Evolutionary conservation across 2,329 filamentous ascomycete species (phyloP).

Genomic region (Clonostachys rosea): DNA sequence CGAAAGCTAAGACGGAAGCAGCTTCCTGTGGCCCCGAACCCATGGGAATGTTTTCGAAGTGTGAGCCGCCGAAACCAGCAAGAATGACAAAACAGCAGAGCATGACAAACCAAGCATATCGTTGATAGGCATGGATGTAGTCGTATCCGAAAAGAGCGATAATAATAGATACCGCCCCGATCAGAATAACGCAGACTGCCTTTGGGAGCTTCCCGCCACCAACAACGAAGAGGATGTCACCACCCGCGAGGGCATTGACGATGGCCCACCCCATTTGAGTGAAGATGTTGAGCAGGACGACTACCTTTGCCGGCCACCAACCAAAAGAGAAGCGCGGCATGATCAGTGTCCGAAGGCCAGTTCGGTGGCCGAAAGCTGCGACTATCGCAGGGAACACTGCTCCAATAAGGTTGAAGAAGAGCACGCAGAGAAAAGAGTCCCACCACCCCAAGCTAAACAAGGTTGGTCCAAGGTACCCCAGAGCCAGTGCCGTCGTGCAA

Average conservation of each 20-base stretch:
- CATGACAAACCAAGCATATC: conserved; percentile 69
- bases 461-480: neutral
- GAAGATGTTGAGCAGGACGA: conserved; percentile 60
- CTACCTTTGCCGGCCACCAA: conserved; percentile 62
- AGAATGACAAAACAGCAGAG: conserved; percentile 68
- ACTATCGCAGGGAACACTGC: neutral
- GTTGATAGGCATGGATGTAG: conserved; percentile 70
- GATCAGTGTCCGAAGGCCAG: conserved; percentile 73
- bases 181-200: conserved; percentile 68
- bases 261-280: conserved; percentile 70
- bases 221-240: conserved; percentile 67
- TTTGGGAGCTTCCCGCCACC: conserved; percentile 59
- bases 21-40: neutral
- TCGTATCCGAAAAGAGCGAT: conserved; percentile 73
- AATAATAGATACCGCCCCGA: conserved; percentile 61
- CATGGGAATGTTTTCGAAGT: neutral
- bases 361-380: conserved; percentile 55
- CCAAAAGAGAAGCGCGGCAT: conserved; percentile 71
- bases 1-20: neutral
- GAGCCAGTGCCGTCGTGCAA: neutral
- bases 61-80: conserved; percentile 35
- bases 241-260: conserved; percentile 72
- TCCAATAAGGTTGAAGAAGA: neutral
- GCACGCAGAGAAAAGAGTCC: neutral
- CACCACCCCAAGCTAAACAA: neutral